phyloP scores from a whole-genome alignment of 768 basidiomycete species.

The Leccinum olivaceopallidum region DNA sequence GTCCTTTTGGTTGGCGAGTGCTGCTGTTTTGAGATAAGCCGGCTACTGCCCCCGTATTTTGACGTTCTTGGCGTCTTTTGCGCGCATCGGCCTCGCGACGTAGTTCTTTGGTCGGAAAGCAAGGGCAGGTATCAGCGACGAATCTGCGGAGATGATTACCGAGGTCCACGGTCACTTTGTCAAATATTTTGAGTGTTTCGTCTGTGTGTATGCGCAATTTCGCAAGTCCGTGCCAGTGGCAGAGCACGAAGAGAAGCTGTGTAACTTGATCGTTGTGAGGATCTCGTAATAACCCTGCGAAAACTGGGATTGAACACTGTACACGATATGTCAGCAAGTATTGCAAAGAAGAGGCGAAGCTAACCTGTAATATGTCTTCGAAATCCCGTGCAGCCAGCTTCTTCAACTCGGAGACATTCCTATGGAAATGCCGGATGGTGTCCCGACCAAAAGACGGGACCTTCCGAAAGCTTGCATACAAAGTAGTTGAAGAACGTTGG shows the following conservation, averaged over 20 bases:
- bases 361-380: no score
- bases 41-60: background rate
- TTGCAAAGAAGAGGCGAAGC: background rate
- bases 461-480: no score
- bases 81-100: background rate
- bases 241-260: background rate
- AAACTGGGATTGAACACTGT: background rate
- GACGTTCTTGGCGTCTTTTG: background rate
- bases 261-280: background rate
- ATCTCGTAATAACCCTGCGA: background rate
- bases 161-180: background rate
- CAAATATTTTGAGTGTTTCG: background rate
- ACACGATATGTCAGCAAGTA: background rate
- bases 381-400: no score
- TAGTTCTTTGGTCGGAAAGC: background rate
- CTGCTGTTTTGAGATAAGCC: background rate
- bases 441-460: no score
- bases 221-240: background rate
- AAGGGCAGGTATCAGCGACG: background rate
- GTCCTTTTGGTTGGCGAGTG: background rate
- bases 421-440: no score
- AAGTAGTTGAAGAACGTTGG: no score
- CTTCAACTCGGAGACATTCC: no score
- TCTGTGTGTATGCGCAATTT: background rate
- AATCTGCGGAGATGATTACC: background rate